Evolutionary conservation across 2,329 filamentous ascomycete genomes (phyloP), one percentile per base, ranked within the genome.

Genomic region (Capronia epimyces): DNA sequence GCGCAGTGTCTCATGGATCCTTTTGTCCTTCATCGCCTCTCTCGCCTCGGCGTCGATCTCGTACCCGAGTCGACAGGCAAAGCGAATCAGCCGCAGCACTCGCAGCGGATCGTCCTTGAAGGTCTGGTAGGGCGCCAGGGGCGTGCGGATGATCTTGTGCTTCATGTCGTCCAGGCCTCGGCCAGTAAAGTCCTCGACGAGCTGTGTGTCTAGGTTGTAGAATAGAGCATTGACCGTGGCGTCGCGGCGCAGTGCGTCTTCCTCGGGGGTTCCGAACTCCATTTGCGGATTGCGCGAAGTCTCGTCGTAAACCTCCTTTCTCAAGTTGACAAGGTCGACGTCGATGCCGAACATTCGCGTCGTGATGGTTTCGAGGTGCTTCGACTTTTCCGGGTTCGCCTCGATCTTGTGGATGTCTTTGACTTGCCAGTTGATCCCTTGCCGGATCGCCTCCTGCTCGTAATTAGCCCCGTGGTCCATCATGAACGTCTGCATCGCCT

Each of bases 191-290:
- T 98, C 93, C 67, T 97, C 91, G 29, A 97, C 79, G 52, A 77
- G 63, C 27, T 81, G 78, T 1, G 84, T 89, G 63, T 90, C 83
- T 32, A 98, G 73, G 62, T 97, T 97, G 74, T 93, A 97, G 71
- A 97, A 97, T 56, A 98, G 80, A 20, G 93, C 89, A 66, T 98
- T 98, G 55, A 97, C 83, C 0, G 89, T 96, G 18, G 91, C 90
- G 73, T 98, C 91, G 42, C 91, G 82, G 18, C 91, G 83, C 59
- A 89, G 66, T 1, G 91, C 91, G 69, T 98, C 91, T 67, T 98
- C 89, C 65, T 87, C 79, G 0, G 91, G 84, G 0, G 89, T 95
- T 3, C 91, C 93, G 67, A 96, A 96, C 66, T 95, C 89, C 78
- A 97, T 86, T 61, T 88, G 78, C 1, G 91, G 91, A 62, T 94